Conservation (phyloP, 2,329 filamentous ascomycete species). For the Neurospora sp. region DNA sequence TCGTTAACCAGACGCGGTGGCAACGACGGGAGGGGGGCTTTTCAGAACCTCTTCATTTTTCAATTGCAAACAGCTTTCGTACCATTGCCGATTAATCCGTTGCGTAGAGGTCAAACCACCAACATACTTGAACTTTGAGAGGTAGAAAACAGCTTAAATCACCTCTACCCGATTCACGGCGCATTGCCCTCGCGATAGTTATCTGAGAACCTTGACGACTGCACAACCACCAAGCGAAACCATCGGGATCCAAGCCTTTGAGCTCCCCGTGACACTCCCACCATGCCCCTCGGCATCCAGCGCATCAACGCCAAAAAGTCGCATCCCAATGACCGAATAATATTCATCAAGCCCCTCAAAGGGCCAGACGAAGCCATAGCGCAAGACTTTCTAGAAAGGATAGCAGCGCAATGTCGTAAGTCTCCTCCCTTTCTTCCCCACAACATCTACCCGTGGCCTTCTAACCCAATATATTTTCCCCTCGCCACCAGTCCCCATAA, state of each 20-base stretch:
- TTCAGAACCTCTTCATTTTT: background rate
- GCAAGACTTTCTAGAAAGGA: constrained; percentile 62
- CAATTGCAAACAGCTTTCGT: background rate
- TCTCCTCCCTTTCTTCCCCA: background rate
- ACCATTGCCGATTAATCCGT: background rate
- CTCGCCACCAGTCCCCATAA: constrained; percentile 49
- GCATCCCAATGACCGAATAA: constrained; percentile 66
- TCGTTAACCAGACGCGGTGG: background rate
- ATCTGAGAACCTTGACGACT: background rate
- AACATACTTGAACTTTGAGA: background rate
- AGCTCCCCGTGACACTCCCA: constrained; percentile 5
- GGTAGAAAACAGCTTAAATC: background rate
- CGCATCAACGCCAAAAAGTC: constrained; percentile 66
- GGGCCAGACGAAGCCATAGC: constrained; percentile 53
- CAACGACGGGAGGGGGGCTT: background rate
- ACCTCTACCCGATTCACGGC: background rate
- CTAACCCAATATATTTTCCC: background rate
- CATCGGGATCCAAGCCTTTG: background rate
- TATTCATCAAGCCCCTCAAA: constrained; percentile 74
- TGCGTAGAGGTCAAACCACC: background rate
- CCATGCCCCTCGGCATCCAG: constrained; percentile 69
- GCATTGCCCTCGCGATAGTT: background rate
- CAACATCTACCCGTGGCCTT: background rate
- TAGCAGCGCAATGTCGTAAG: constrained; percentile 68
- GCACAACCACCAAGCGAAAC: background rate